phyloP scores from a whole-genome alignment of 164 flowering plant species.

The Berberis thunbergii region DNA sequence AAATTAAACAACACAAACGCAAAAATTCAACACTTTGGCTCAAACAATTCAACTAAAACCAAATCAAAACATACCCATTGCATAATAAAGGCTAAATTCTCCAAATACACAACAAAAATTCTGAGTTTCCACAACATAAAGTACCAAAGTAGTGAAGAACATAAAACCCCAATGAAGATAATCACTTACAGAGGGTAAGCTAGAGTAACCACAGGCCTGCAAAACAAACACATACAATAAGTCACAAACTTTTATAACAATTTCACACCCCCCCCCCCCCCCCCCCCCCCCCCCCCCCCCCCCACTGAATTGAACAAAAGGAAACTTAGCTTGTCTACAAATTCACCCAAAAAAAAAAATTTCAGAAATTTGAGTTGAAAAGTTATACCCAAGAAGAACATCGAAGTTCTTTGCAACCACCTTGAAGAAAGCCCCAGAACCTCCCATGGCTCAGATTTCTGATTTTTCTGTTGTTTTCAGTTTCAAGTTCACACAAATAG shows the following conservation, averaged over 20 bases:
- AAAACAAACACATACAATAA: slow-evolving; percentile 13
- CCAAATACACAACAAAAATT: too few species aligned
- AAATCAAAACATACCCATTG: not conserved
- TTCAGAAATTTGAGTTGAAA: not conserved
- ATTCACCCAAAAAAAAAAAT: not conserved
- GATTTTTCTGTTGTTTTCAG: not conserved
- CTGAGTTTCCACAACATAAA: too few species aligned
- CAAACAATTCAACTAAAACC: not conserved
- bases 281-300: too few species aligned
- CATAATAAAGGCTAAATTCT: too few species aligned
- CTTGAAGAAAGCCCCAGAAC: slow-evolving; percentile 60
- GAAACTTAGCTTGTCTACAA: too few species aligned
- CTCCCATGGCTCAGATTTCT: slow-evolving; percentile 21
- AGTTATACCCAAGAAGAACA: slow-evolving; percentile 70
- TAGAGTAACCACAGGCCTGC: slow-evolving; percentile 82
- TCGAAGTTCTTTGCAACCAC: slow-evolving; percentile 60
- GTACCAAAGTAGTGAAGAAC: too few species aligned
- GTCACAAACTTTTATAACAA: not conserved
- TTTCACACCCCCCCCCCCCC: not conserved
- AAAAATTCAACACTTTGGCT: not conserved
- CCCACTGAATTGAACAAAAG: too few species aligned
- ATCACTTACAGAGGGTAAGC: slow-evolving; percentile 81
- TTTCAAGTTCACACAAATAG: too few species aligned
- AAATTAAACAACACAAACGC: not conserved
- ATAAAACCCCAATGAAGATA: not conserved